phyloP scores from a whole-genome alignment of 768 basidiomycete species.

The Mycena olivaceomarginata region DNA sequence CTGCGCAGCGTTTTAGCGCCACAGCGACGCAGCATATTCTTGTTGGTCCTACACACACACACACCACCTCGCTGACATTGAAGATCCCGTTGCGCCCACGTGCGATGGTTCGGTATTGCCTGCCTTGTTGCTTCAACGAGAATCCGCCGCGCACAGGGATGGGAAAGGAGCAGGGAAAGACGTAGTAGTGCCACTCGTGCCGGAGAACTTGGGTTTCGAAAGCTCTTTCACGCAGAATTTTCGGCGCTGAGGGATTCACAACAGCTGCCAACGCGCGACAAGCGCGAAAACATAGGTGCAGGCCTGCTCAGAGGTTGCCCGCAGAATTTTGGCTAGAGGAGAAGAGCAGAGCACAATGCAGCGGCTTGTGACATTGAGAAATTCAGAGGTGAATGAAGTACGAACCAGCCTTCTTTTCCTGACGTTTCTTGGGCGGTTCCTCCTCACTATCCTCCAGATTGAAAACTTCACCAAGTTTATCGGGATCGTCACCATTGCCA shows the following conservation, averaged over 20 bases:
- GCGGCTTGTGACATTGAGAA: no score
- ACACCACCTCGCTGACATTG: constrained; percentile 98
- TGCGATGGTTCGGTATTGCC: constrained; percentile 79
- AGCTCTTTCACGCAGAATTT: constrained; percentile 95
- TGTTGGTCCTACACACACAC: no score
- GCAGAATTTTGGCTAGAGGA: constrained; percentile 32
- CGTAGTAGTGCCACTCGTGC: no score
- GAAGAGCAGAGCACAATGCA: no score
- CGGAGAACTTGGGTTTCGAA: constrained; percentile 96
- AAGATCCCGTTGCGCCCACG: constrained; percentile 99
- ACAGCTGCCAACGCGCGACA: constrained; percentile 18
- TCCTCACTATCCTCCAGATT: no score
- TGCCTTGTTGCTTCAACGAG: constrained; percentile 68
- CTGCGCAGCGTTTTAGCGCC: no score
- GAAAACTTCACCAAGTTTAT: no score
- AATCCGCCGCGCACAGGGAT: constrained; percentile 95
- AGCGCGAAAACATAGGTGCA: constrained; percentile 7
- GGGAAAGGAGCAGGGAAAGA: constrained; percentile 93
- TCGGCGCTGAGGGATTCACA: constrained; percentile 42
- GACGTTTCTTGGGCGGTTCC: no score
- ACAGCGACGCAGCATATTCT: no score
- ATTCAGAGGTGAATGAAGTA: no score
- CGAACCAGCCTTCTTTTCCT: no score
- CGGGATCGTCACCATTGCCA: no score
- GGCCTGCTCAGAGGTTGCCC: constrained; percentile 11